Base-by-base conservation (phyloP, 176 grass and related monocot genomes). In the Oryza glumipatula region DNA sequence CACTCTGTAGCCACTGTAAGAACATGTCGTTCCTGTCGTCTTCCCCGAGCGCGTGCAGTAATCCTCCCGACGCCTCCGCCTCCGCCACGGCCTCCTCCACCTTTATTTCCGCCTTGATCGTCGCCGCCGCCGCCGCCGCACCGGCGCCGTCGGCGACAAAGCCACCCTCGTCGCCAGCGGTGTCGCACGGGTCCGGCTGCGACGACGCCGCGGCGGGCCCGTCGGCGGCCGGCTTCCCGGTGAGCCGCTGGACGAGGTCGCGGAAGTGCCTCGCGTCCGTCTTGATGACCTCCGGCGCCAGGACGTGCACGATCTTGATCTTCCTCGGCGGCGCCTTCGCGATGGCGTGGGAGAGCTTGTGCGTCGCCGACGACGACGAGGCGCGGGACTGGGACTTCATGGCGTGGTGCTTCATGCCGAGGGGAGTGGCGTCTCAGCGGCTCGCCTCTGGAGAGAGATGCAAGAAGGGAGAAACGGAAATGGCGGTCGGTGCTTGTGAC, bases 171-270 rank as follows among this genome's bases (percentile, higher is more conserved):
- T 44, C 76, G 52, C 78, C 11, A 14, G 65, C 46, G 22, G 51
- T 67, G 23, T n/a, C 67, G 35, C 58, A 67, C 73, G 79, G 77
- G 36, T 15, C 74, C 24, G 67, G 65, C 67, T 58, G 78, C 45
- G 67, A 28, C 8, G 89, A 23, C 6, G 45, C 39, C 11, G 68
- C 5, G 1, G 68, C 12, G 21, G 52, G 21, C 12, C 24, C 15
- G 63, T 88, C 82, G 6, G 24, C 28, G 2, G 69, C 9, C 7
- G 89, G 90, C 67, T 80, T 92, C 0, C 94, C 94, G 72, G 94
- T 95, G 80, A 95, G 90, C 54, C 79, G 76, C 76, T 93, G 94
- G 48, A 93, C 94, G 80, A 95, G 86, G 21, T 95, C 82, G 60
- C 93, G 93, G 80, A 95, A 95, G 79, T 95, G 81, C 41, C 77